These are phyloP conservation scores for Fusarium subglutinans DNA, from an alignment of 2,329 filamentous ascomycete species.

Conservation along the genomic window DNA sequence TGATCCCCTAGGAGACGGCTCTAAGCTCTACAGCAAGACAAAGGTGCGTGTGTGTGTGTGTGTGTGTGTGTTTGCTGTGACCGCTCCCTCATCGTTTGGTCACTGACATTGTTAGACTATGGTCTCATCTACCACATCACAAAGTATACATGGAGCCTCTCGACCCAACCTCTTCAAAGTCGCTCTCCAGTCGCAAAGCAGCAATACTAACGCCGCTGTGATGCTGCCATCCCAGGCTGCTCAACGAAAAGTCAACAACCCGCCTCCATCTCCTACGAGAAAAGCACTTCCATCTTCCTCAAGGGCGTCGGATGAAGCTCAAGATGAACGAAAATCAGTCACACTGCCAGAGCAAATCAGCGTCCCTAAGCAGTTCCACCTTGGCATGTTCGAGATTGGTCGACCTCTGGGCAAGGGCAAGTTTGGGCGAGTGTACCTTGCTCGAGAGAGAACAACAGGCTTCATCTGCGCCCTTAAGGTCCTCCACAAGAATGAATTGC, in stretches of 20 bases:
- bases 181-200: constrained; percentile 80
- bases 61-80: constrained; percentile 49
- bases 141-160: constrained; percentile 63
- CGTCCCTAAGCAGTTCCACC: constrained; percentile 75
- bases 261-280: constrained; percentile 60
- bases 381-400: constrained; percentile 95
- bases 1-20: constrained; percentile 64
- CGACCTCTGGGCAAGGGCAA: constrained; percentile 88
- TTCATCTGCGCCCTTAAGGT: constrained; percentile 90
- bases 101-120: constrained; percentile 52
- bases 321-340: constrained; percentile 60
- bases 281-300: constrained; percentile 58
- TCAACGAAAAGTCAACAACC: constrained; percentile 58
- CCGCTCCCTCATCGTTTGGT: not conserved
- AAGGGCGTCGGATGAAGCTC: constrained; percentile 59
- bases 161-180: constrained; percentile 88
- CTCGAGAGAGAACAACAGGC: constrained; percentile 77
- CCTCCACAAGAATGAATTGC: constrained; percentile 82
- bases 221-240: constrained; percentile 73
- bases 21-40: constrained; percentile 71
- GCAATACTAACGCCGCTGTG: constrained; percentile 71
- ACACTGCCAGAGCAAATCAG: constrained; percentile 66
- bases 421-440: constrained; percentile 86
- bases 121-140: constrained; percentile 47
- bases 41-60: constrained; percentile 70